Conservation (phyloP, 257 asterid species). For the Gentiana macrophylla region DNA sequence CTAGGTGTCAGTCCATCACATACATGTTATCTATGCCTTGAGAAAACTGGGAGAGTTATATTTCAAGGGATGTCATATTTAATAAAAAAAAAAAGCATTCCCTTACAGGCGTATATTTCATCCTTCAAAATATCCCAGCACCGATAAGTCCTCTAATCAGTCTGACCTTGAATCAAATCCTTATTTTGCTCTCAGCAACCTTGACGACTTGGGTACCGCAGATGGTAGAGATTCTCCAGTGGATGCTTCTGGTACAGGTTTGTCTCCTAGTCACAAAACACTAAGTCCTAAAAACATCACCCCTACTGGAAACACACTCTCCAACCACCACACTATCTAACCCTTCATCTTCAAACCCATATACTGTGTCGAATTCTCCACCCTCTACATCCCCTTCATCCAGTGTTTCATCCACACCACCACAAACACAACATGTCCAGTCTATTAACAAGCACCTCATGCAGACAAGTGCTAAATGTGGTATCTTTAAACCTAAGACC, state of each 20-base stretch:
- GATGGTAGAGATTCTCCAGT: background rate
- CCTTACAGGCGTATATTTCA: background rate
- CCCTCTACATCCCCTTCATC: too few relatives aligned
- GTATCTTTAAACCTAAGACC: too few relatives aligned
- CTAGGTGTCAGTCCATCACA: background rate
- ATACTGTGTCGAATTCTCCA: too few relatives aligned
- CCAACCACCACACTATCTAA: too few relatives aligned
- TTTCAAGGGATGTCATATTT: background rate
- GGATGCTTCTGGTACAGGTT: background rate
- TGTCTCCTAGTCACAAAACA: background rate
- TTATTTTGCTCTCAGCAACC: background rate
- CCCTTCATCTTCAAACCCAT: too few relatives aligned
- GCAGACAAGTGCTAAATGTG: too few relatives aligned
- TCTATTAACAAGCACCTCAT: too few relatives aligned
- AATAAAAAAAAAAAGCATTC: too few relatives aligned
- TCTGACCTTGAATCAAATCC: background rate
- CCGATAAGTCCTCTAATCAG: background rate
- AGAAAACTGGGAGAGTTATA: background rate
- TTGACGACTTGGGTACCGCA: background rate
- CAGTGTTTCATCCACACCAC: too few relatives aligned
- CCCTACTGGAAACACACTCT: too few relatives aligned
- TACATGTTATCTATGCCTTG: background rate
- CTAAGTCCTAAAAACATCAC: too few relatives aligned
- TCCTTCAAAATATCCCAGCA: background rate
- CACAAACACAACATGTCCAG: too few relatives aligned